Evolutionary conservation across 768 basidiomycete genomes (phyloP).

Genomic region (Pholiota microspora): DNA sequence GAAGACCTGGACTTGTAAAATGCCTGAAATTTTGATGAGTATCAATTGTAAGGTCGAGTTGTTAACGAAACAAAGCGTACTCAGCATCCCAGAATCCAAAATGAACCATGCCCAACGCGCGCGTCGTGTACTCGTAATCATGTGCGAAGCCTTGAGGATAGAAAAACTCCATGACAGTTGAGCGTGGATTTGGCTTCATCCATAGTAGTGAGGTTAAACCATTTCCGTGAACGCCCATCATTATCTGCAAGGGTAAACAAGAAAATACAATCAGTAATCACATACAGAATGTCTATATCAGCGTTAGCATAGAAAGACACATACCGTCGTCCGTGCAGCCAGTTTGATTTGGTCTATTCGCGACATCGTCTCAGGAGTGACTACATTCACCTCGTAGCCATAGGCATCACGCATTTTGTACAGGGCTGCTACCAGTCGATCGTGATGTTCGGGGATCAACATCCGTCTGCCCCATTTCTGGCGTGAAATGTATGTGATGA

Average conservation of each 20-base stretch:
- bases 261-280: background rate
- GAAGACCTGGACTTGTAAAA: constrained; percentile 74
- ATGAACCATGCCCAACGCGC: constrained; percentile 81
- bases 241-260: constrained; percentile 58
- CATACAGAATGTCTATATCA: background rate
- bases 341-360: constrained; percentile 78
- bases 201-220: constrained; percentile 85
- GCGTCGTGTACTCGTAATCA: constrained; percentile 80
- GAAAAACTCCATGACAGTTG: constrained; percentile 94
- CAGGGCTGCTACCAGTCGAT: constrained; percentile 72
- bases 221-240: constrained; percentile 95
- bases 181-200: constrained; percentile 83
- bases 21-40: constrained; percentile 35
- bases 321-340: constrained; percentile 82
- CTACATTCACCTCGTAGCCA: constrained; percentile 87
- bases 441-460: constrained; percentile 74
- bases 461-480: constrained; percentile 88
- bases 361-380: constrained; percentile 79
- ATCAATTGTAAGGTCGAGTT: constrained; percentile 1
- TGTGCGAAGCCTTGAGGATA: constrained; percentile 80
- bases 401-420: constrained; percentile 64
- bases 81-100: constrained; percentile 81
- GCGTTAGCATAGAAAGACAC: constrained; percentile 27
- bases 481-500: constrained; percentile 91
- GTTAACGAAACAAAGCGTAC: constrained; percentile 33